Evolutionary conservation across 257 asterid genomes (phyloP), one percentile per base, ranked within the genome.

Genomic region (Solanum chilense): DNA sequence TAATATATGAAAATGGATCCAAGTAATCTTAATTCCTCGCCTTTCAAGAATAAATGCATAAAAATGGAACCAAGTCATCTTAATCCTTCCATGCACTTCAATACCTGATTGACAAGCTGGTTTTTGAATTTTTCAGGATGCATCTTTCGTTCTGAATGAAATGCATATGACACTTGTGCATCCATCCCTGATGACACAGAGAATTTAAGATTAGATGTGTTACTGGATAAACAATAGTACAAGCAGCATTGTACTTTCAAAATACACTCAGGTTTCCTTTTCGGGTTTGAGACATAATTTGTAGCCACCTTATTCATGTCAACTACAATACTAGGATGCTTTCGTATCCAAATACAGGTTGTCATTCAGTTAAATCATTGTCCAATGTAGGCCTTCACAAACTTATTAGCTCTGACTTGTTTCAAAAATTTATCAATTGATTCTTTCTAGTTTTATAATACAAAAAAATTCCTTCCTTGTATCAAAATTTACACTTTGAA

Each of bases 161-260:
- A 96, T 52, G 98, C 98, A 80, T 95, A 96, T 37, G 99, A 96
- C 84, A 95, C 98, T 90, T 96, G 99, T 10, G 98, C 99, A 89
- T 96, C 99, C 99, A 96, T 95, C 60, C 99, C 99, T 96, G 93
- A 52, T 80, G 86, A 87, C 56, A 37, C n/a, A 81, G 31, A 52
- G 4, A 18, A 49, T 31, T 47, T 10, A 49, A 42, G 16, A 18
- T 47, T 47, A 80, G 44, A 52, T 11, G 5, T 81, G 27, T 35
- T 18, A 80, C 11, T 6, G 16, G 85, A 80, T 80, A 47, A 78
- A 80, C 31, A 49, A 49, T 49, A 81, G 69, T 81, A 49, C 45
- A 49, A 18, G 69, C 16, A 49, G 21, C 69, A 29, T 18, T 18
- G 4, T 11, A 81, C 85, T 12, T 47, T 81, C 85, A 49, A 49